These are phyloP conservation scores for Mortierella polycephala DNA, from an alignment of 371 early-diverging fungal genomes.

Conservation along the genomic window DNA sequence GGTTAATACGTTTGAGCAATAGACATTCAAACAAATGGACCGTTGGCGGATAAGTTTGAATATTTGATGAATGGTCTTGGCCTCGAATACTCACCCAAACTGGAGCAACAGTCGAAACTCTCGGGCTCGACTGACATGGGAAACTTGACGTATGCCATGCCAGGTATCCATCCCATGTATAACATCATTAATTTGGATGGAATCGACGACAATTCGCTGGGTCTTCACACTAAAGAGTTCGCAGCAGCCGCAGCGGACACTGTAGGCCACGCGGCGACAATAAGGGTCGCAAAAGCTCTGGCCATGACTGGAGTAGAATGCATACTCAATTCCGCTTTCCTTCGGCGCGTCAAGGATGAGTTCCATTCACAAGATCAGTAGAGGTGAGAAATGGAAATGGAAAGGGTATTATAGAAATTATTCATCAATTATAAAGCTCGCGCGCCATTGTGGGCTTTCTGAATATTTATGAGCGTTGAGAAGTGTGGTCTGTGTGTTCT, in stretches of 20 bases:
- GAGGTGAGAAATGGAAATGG: no score
- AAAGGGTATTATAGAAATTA: no score
- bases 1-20: slow-evolving; percentile 4
- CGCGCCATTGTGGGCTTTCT: no score
- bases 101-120: slow-evolving; percentile 40
- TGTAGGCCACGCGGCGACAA: slow-evolving; percentile 60
- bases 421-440: no score
- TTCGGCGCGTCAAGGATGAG: slow-evolving; percentile 54
- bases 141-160: slow-evolving; percentile 65
- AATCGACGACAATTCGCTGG: slow-evolving; percentile 36
- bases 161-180: slow-evolving; percentile 67
- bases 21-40: slow-evolving; percentile 63
- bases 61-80: slow-evolving; percentile 53
- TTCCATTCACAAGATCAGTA: slow-evolving; percentile 1
- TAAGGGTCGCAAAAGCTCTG: slow-evolving; percentile 63
- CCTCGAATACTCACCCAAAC: slow-evolving; percentile 24
- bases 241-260: slow-evolving; percentile 55
- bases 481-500: no score
- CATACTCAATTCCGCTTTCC: slow-evolving; percentile 47
- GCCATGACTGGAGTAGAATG: slow-evolving; percentile 56
- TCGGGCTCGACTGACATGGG: slow-evolving; percentile 70
- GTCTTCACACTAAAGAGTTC: slow-evolving; percentile 64
- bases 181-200: slow-evolving; percentile 57
- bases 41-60: slow-evolving; percentile 58
- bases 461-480: no score